A percentile compares a stretch with the other conserved stretches of the same genome.
Conservation (phyloP, 2,329 filamentous ascomycete species). For the Akanthomyces lecanii region DNA sequence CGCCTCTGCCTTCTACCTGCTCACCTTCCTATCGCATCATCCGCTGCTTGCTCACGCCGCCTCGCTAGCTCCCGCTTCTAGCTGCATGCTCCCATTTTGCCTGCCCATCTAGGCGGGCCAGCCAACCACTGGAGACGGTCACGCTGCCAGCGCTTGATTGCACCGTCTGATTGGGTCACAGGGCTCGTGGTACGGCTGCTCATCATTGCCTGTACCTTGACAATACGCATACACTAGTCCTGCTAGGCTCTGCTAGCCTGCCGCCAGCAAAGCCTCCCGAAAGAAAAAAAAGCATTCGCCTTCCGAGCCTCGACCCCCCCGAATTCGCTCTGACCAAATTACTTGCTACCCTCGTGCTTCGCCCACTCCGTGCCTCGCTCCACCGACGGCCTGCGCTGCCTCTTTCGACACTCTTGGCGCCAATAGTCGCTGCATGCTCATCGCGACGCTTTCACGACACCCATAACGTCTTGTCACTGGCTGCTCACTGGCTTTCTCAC, state of each 20-base stretch:
- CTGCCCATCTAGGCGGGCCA: not conserved
- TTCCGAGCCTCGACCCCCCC: too few species aligned
- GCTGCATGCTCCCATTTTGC: not conserved
- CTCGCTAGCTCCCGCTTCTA: not conserved
- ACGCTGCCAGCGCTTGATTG: not conserved
- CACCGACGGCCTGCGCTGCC: not conserved
- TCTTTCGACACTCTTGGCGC: not conserved
- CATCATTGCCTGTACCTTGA: not conserved
- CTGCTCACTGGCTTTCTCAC: not conserved
- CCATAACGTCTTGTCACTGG: not conserved
- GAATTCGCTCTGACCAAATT: not conserved
- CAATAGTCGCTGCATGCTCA: not conserved
- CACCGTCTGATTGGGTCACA: constrained; percentile 1
- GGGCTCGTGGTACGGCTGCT: not conserved
- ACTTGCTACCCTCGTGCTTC: not conserved
- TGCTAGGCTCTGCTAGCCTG: not conserved
- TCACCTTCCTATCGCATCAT: not conserved
- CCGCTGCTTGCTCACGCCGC: not conserved
- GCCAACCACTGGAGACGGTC: not conserved
- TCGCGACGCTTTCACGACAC: not conserved
- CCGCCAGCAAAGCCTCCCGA: not conserved
- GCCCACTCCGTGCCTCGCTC: constrained; percentile 1
- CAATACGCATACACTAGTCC: not conserved
- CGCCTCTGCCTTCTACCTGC: not conserved
- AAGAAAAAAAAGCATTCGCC: not conserved